Evolutionary conservation across 148 eudicot species (phyloP).

Genomic region (Rhododendron ovatum): DNA sequence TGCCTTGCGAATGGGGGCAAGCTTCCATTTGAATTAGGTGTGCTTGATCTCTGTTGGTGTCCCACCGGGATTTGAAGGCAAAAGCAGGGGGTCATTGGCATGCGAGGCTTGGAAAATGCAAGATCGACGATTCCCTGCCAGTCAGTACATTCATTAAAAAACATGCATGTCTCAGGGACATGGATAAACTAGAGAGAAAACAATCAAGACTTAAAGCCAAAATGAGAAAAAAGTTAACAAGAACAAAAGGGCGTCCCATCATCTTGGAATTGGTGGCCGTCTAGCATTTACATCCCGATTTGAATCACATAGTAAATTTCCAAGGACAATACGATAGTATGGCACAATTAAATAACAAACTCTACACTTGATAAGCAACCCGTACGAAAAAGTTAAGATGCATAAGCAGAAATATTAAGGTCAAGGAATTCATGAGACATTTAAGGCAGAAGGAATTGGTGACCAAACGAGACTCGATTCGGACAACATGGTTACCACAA

Average conservation of each 20-base stretch:
- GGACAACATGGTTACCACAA: not conserved
- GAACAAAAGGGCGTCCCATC: not conserved
- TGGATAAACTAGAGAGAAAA: not conserved
- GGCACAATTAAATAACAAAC: not conserved
- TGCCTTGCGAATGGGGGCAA: constrained; percentile 62
- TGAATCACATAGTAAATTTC: not conserved
- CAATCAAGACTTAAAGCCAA: not conserved
- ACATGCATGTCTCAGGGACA: not conserved
- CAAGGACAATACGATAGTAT: not conserved
- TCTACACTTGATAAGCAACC: not conserved
- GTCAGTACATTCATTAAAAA: not conserved
- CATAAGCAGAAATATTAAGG: not conserved
- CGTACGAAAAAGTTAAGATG: not conserved
- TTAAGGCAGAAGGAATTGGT: not conserved
- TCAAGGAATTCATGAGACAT: not conserved
- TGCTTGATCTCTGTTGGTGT: constrained; percentile 51
- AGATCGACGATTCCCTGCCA: constrained; percentile 75
- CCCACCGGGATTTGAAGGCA: constrained; percentile 73
- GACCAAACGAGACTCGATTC: not conserved
- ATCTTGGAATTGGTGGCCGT: not conserved
- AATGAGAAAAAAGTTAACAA: not conserved
- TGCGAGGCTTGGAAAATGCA: constrained; percentile 78
- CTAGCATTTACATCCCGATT: not conserved
- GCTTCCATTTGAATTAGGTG: constrained; percentile 39
- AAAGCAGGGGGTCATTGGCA: constrained; percentile 62